Percentiles rank a stretch among this genome's conserved stretches.
These are phyloP conservation scores for Euphorbia pulcherrima DNA, from an alignment of 345 rosid species.

Conservation along the genomic window DNA sequence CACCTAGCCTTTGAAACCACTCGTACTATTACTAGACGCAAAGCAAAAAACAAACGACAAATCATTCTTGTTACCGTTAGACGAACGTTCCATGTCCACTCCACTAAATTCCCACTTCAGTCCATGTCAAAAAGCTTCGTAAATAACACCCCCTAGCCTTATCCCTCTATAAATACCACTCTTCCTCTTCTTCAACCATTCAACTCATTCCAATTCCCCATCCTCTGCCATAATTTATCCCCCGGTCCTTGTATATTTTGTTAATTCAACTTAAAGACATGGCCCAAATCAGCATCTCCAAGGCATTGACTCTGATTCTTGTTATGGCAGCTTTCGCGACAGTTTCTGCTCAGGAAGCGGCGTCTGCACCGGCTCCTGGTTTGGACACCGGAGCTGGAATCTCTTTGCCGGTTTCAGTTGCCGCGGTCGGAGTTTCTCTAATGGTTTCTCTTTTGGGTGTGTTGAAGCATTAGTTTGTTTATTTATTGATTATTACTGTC, in stretches of 20 bases:
- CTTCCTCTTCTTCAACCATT: not conserved
- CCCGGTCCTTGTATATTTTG: not conserved
- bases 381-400: conserved; percentile 31
- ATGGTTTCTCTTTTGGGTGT: conserved; percentile 29
- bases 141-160: not conserved
- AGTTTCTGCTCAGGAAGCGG: conserved; percentile 40
- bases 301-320: conserved; percentile 16
- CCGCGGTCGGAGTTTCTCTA: conserved; percentile 21
- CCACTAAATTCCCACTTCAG: not conserved
- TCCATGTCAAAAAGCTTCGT: not conserved
- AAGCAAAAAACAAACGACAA: not conserved
- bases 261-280: conserved; percentile 7
- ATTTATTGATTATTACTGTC: no score
- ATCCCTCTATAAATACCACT: conserved; percentile 1
- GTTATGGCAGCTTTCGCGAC: conserved; percentile 8
- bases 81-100: conserved; percentile 6
- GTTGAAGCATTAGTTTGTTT: conserved; percentile 14
- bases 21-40: no score
- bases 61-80: not conserved
- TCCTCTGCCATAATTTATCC: not conserved
- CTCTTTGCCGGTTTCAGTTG: conserved; percentile 24
- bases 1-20: no score
- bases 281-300: conserved; percentile 29
- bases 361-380: conserved; percentile 30
- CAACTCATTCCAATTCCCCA: not conserved